These are phyloP conservation scores for Globisporangium takayamanum DNA, from an alignment of 352 stramenopile genomes.

Conservation along the genomic window DNA sequence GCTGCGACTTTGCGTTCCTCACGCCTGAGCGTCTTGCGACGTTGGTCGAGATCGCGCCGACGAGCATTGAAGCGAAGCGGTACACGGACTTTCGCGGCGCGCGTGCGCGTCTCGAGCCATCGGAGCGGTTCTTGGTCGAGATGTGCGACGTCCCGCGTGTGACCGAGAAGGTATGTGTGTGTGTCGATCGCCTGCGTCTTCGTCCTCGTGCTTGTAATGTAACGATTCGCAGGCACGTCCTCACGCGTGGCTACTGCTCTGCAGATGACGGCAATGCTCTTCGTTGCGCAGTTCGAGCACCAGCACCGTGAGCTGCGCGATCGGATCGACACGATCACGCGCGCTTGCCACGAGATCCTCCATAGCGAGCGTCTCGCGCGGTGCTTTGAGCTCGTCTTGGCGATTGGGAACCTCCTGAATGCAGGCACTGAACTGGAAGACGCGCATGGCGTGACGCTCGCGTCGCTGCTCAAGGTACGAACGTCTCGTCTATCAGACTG, in stretches of 20 bases:
- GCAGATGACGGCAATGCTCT: conserved; percentile 41
- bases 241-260: not conserved
- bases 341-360: conserved; percentile 59
- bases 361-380: conserved; percentile 62
- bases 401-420: conserved; percentile 75
- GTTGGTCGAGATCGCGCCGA: conserved; percentile 65
- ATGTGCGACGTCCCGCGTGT: conserved; percentile 67
- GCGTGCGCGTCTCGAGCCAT: conserved; percentile 34
- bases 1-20: conserved; percentile 58
- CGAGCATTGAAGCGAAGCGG: conserved; percentile 53
- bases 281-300: conserved; percentile 57
- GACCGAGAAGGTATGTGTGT: conserved; percentile 53
- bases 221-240: not conserved
- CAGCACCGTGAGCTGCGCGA: conserved; percentile 41
- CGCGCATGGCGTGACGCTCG: conserved; percentile 57
- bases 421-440: conserved; percentile 62
- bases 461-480: conserved; percentile 65
- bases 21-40: conserved; percentile 50
- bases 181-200: not conserved
- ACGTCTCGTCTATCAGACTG: no score
- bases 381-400: conserved; percentile 70
- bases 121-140: conserved; percentile 64
- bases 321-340: conserved; percentile 41
- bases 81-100: conserved; percentile 65
- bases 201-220: not conserved